Conservation (phyloP, 768 basidiomycete genomes). For the Tylopilus subfusipes region DNA sequence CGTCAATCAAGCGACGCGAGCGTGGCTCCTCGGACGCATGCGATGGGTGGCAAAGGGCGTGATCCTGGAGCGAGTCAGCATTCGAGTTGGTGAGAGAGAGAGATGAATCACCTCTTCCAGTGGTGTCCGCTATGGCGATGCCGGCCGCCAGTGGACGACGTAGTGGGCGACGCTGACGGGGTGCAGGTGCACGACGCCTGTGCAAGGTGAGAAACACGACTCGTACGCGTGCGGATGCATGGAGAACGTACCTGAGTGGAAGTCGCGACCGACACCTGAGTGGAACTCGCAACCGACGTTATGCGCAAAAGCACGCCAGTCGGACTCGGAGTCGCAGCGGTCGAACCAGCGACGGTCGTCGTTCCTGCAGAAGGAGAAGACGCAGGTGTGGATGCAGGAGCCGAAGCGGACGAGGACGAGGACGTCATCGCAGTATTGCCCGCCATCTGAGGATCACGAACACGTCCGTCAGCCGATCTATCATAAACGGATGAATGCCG, state of each 20-base stretch:
- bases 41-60: background rate
- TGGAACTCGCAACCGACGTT: background rate
- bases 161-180: background rate
- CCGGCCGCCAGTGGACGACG: background rate
- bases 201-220: background rate
- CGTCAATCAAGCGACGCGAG: background rate
- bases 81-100: background rate
- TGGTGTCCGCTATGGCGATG: background rate
- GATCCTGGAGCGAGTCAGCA: slow-evolving; percentile 4
- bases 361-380: background rate
- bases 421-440: background rate
- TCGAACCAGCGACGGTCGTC: background rate
- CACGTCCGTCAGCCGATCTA: background rate
- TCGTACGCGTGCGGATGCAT: background rate
- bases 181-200: background rate
- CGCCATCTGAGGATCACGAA: background rate
- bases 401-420: background rate
- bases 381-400: background rate
- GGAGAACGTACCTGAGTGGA: slow-evolving; percentile 13
- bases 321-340: background rate
- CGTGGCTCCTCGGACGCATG: slow-evolving; percentile 7
- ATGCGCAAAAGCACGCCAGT: slow-evolving; percentile 1
- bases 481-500: background rate
- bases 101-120: slow-evolving; percentile 1
- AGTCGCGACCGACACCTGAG: background rate